Evolutionary conservation across 176 grass and related monocot genomes (phyloP).

Genomic region (Oryza glumipatula): DNA sequence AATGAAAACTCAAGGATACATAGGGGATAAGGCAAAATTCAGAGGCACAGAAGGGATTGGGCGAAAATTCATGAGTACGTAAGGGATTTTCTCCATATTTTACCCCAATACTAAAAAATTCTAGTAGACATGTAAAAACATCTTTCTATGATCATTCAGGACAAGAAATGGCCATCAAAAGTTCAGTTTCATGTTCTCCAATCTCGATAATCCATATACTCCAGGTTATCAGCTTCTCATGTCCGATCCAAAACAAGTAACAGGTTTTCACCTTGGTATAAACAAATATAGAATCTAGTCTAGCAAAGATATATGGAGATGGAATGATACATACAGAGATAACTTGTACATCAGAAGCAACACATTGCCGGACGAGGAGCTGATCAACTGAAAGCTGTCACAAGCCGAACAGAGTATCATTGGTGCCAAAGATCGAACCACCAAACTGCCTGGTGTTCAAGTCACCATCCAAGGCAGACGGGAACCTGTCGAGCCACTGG

Average conservation of each 20-base stretch:
- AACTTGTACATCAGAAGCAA: constrained; percentile 12
- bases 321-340: constrained; percentile 21
- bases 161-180: neutral
- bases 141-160: neutral
- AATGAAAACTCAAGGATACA: too few relatives aligned
- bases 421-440: constrained; percentile 70
- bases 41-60: too few relatives aligned
- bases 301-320: constrained; percentile 19
- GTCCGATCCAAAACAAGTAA: neutral
- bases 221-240: neutral
- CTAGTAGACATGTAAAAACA: neutral
- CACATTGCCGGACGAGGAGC: neutral
- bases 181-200: neutral
- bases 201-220: neutral
- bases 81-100: neutral
- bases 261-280: neutral
- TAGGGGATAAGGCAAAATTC: too few relatives aligned
- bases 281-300: neutral
- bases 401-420: constrained; percentile 77
- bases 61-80: too few relatives aligned
- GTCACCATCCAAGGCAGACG: constrained; percentile 65
- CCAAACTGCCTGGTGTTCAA: constrained; percentile 80
- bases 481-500: constrained; percentile 91
- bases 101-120: neutral
- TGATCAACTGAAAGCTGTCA: constrained; percentile 33